These are phyloP conservation scores for Meira miltonrushii DNA, from an alignment of 1,284 basidiomycete species.

Conservation along the genomic window DNA sequence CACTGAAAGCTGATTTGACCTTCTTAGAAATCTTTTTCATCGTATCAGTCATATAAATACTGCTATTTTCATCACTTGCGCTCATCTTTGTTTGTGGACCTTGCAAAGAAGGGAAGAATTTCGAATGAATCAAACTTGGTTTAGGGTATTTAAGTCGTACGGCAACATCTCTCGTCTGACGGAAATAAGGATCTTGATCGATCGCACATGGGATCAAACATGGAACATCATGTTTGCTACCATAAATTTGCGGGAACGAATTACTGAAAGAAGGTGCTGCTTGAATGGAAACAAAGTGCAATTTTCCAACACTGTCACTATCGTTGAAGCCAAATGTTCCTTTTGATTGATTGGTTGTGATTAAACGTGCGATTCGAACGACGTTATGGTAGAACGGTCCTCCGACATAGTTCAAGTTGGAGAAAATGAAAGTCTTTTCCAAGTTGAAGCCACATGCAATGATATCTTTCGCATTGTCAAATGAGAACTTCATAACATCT, in stretches of 20 bases:
- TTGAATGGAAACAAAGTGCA: conserved; percentile 96
- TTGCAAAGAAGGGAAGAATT: conserved; percentile 97
- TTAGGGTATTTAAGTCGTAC: conserved; percentile 91
- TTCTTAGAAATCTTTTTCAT: conserved; percentile 95
- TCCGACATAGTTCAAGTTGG: conserved; percentile 77
- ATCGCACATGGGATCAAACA: conserved; percentile 97
- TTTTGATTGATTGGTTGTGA: conserved; percentile 88
- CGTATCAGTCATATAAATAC: conserved; percentile 93
- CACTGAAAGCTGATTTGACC: conserved; percentile 68
- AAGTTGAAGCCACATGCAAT: conserved; percentile 91
- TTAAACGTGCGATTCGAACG: conserved; percentile 82
- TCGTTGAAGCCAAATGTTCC: conserved; percentile 91
- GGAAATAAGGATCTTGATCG: conserved; percentile 90
- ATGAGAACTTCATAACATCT: conserved; percentile 77
- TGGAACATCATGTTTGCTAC: conserved; percentile 74
- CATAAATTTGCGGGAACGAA: conserved; percentile 98
- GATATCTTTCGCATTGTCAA: conserved; percentile 85
- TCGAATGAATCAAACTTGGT: conserved; percentile 83
- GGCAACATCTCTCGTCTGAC: conserved; percentile 90
- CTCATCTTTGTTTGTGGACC: conserved; percentile 99
- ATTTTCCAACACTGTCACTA: conserved; percentile 95
- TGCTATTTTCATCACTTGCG: conserved; percentile 80
- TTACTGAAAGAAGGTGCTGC: conserved; percentile 95
- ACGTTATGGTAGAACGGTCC: conserved; percentile 93
- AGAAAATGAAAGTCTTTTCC: conserved; percentile 96